Base-by-base conservation (phyloP, 1,139 yeast genomes). In the Zygoascus sp. region DNA sequence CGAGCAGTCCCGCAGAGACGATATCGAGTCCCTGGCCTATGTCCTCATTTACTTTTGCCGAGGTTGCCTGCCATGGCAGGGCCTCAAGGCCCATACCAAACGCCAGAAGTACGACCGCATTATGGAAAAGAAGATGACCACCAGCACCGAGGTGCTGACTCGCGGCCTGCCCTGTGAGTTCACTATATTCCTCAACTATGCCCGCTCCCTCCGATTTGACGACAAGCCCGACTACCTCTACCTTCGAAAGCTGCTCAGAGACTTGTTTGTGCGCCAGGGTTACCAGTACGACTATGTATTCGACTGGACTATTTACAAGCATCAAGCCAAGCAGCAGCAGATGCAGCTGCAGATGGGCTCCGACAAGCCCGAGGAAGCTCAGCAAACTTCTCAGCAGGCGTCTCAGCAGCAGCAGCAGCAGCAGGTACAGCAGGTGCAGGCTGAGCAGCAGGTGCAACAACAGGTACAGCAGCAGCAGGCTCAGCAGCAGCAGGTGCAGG, bases 1-100 rank as follows among this genome's bases (percentile, higher is more conserved):
- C 59, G 98, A 92, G 68, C 98, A 92, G 68, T 82, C 89, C 53
- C 82, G 98, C 69, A 80, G 98, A 65, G 98, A 92, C 67, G 98
- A 92, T 67, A 79, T 92, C 69, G 98, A 92, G 70, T 83, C 95
- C 56, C 77, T 92, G 66, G 97, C 97, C 36, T 92, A 92, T 66
- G 97, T 92, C 39, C 79, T 92, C 62, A 88, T 92, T 60, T 92
- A 92, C 70, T 92, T 92, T 66, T 82, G 95, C 66, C 80, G 96
- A 54, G 98, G 98, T 35, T 86, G 94, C 19, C 75, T 92, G 62
- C 98, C 98, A 46, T 92, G 98, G 98, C 98, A 92, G 71, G 98
- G 98, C 11, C 79, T 92, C 60, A 89, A 89, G 67, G 98, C 98
- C 28, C 95, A 92, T 40, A 89, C 97, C 15, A 92, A 92, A 73